phyloP scores from a whole-genome alignment of 768 basidiomycete genomes.

The Hortiboletus campestris region DNA sequence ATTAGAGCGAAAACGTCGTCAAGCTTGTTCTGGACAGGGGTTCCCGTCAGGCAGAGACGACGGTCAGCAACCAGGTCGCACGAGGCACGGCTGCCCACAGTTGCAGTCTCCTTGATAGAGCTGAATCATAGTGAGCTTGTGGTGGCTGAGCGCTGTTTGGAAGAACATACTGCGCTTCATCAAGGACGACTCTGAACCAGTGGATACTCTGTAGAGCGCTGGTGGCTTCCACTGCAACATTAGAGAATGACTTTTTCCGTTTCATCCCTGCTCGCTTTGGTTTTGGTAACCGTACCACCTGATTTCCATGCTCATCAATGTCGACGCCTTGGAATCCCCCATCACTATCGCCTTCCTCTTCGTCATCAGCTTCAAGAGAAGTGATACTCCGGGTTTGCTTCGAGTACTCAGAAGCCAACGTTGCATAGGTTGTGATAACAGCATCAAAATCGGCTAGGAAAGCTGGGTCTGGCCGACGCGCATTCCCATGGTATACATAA shows the following conservation, averaged over 20 bases:
- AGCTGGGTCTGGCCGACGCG: constrained; percentile 79
- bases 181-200: constrained; percentile 94
- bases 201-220: constrained; percentile 92
- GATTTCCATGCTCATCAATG: constrained; percentile 66
- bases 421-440: constrained; percentile 96
- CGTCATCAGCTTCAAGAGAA: constrained; percentile 58
- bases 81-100: constrained; percentile 91
- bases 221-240: constrained; percentile 46
- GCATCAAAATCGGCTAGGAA: constrained; percentile 94
- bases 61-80: constrained; percentile 94
- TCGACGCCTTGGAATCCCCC: constrained; percentile 62
- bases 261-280: constrained; percentile 67
- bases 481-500: constrained; percentile 94
- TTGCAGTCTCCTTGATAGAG: constrained; percentile 94
- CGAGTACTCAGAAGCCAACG: constrained; percentile 91
- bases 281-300: constrained; percentile 56
- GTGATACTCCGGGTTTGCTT: constrained; percentile 74
- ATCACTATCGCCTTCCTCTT: constrained; percentile 65
- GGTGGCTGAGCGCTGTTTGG: neutral
- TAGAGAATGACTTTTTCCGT: constrained; percentile 54
- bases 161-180: constrained; percentile 88
- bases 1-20: constrained; percentile 97
- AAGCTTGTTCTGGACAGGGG: constrained; percentile 98
- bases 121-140: constrained; percentile 39
- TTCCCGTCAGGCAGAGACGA: constrained; percentile 93